Percentiles rank a stretch among this genome's conserved stretches.
These are phyloP conservation scores for Thymus quinquecostatus DNA, from an alignment of 257 asterid genomes.

Conservation along the genomic window DNA sequence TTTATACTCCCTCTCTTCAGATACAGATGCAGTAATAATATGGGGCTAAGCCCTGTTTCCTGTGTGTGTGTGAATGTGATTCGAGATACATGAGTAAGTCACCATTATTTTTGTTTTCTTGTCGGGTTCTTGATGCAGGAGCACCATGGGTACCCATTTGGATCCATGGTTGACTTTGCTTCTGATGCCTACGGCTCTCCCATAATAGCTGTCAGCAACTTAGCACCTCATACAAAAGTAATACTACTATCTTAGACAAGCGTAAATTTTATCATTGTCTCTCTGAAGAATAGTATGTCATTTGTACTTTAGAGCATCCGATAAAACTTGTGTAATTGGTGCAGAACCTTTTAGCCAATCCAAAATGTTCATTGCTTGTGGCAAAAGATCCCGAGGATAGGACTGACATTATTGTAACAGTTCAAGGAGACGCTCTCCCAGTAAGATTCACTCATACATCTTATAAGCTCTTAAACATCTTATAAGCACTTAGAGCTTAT, in stretches of 20 bases:
- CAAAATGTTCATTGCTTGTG: conserved; percentile 89
- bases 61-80: no score
- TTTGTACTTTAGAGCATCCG: no score
- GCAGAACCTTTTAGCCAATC: conserved; percentile 76
- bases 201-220: conserved; percentile 63
- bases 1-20: no score
- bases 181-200: conserved; percentile 83
- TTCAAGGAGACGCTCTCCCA: conserved; percentile 83
- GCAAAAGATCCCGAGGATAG: conserved; percentile 93
- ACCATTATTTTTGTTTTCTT: not conserved
- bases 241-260: no score
- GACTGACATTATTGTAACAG: conserved; percentile 72
- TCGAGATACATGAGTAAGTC: no score
- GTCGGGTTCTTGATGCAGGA: conserved; percentile 43
- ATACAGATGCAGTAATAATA: no score
- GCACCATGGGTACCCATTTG: conserved; percentile 79
- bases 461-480: no score
- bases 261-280: not conserved
- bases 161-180: conserved; percentile 85
- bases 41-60: no score
- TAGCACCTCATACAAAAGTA: conserved; percentile 82
- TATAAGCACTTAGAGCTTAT: no score
- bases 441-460: conserved; percentile 45
- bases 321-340: conserved; percentile 22
- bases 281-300: not conserved